A percentile compares a stretch with the other conserved stretches of the same genome.
Evolutionary conservation across 2,329 filamentous ascomycete genomes (phyloP).

Genomic region (Talaromyces sp.): DNA sequence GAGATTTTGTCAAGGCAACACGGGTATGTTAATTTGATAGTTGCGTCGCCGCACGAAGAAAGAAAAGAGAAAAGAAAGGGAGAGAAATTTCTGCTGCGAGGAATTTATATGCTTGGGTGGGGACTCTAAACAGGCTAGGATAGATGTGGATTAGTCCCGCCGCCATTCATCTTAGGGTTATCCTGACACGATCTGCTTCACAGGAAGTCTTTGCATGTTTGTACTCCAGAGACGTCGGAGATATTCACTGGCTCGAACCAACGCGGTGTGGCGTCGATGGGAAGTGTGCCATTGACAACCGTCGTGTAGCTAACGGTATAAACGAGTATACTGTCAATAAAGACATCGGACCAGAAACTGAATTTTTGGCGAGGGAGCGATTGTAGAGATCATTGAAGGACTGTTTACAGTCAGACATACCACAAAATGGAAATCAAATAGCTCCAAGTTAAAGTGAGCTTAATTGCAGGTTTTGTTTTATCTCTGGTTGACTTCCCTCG

Average conservation of each 20-base stretch:
- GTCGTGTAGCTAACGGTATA: not conserved
- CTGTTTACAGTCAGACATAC: not conserved
- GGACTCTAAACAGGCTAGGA: constrained; percentile 8
- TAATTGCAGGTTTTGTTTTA: not conserved
- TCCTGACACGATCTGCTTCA: not conserved
- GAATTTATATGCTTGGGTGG: constrained; percentile 19
- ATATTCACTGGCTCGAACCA: not conserved
- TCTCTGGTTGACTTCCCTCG: not conserved
- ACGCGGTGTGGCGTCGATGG: not conserved
- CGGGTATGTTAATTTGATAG: constrained; percentile 56
- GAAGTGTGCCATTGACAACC: not conserved
- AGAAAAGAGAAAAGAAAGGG: constrained; percentile 51
- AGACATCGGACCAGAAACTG: not conserved
- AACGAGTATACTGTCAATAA: not conserved
- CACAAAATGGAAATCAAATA: not conserved
- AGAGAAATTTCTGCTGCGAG: constrained; percentile 8
- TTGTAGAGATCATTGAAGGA: not conserved
- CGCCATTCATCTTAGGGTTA: not conserved
- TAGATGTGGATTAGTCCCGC: not conserved
- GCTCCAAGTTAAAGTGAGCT: not conserved
- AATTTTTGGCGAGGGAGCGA: not conserved
- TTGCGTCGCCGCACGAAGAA: constrained; percentile 79
- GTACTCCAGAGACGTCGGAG: not conserved
- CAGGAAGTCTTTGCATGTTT: not conserved
- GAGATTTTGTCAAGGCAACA: constrained; percentile 68